Conservation (phyloP, 768 basidiomycete genomes). For the Collybiopsis luxurians region DNA sequence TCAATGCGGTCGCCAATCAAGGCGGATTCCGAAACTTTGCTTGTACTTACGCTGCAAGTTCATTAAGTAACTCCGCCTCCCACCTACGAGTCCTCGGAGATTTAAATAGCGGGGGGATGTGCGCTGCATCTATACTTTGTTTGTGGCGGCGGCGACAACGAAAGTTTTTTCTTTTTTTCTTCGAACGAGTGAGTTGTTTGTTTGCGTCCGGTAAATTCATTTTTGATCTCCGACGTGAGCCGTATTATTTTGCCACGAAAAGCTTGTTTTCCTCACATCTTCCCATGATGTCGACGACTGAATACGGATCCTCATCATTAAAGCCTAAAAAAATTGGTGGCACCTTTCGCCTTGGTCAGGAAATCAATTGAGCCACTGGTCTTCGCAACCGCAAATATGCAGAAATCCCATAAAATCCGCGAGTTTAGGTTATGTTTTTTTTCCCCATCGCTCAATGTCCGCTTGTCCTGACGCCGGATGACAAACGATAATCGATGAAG, state of each 20-base stretch:
- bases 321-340: not conserved
- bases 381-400: not conserved
- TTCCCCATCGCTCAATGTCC: not conserved
- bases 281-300: not conserved
- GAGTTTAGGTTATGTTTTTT: constrained; percentile 1
- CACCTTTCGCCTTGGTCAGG: not conserved
- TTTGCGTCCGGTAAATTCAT: not conserved
- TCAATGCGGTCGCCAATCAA: too few species aligned
- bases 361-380: not conserved
- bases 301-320: not conserved
- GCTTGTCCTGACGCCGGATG: not conserved
- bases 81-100: not conserved
- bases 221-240: constrained; percentile 3
- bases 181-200: too few species aligned
- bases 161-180: not conserved
- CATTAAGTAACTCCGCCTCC: too few species aligned
- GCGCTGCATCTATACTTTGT: not conserved
- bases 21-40: too few species aligned
- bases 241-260: not conserved
- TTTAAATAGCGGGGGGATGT: not conserved
- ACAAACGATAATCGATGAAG: not conserved
- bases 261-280: not conserved
- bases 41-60: too few species aligned
- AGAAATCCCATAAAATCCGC: too few species aligned
- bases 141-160: not conserved